Base-by-base conservation (phyloP, 163 green algal species). In the Scenedesmus sp. region DNA sequence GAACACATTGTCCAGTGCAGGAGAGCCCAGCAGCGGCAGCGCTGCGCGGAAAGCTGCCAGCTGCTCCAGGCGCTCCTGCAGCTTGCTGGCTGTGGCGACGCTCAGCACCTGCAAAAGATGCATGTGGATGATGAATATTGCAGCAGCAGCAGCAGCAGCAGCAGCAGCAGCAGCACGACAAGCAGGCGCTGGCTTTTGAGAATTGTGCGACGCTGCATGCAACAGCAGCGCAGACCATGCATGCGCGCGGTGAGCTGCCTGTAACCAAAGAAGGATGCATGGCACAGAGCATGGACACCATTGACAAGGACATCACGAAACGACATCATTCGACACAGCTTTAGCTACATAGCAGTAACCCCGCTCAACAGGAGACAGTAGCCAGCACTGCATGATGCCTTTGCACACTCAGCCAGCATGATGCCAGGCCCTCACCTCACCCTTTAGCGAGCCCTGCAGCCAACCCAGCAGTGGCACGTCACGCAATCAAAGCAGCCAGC, bases 21-120 rank as follows among this genome's bases (percentile, higher is more conserved):
- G 57, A 55, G 23, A n/a, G 83, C 83, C n/a, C 87, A 86, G 52
- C 74, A 46, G 46, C 87, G 46, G 57, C 70, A 64, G 54, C n/a
- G 20, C 87, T 54, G 73, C 70, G 76, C 88, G 77, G 52, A 92
- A 88, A 12, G 67, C 26, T 16, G 60, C 52, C 57, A 92, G 18
- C 57, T 83, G 59, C 88, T 92, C 88, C 2, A 92, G 34, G 60
- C 88, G 77, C 88, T 92, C 88, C 46, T 70, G 76, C 8, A 92
- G 59, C 57, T 66, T 81, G 20, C 12, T 18, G n/a, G 88, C 88
- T 56, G 59, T 54, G 26, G 18, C n/a, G 13, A 23, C 60, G 46
- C 59, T 92, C 34, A 92, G 79, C 79, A 88, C 79, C 88, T 92
- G 60, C 15, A 9, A 13, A 46, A 82, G 46, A 59, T 60, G 10